Evolutionary conservation across 352 stramenopile species (phyloP).

Genomic region (Globisporangium recalcitrans): DNA sequence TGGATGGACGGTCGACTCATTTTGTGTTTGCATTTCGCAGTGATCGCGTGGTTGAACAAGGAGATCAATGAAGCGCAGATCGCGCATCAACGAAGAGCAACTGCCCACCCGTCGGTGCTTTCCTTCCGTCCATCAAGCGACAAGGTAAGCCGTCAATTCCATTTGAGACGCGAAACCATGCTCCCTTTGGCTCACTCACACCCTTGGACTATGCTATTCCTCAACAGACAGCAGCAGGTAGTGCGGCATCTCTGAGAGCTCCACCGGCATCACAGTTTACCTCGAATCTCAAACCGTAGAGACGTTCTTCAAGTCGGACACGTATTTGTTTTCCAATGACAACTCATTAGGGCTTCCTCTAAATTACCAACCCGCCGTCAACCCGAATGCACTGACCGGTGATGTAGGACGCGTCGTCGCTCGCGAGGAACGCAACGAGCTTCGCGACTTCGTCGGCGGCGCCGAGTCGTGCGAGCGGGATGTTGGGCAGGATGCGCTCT

Average conservation of each 20-base stretch:
- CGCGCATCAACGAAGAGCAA: slow-evolving; percentile 52
- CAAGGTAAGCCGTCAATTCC: slow-evolving; percentile 23
- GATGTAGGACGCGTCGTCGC: slow-evolving; percentile 77
- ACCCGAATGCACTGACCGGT: slow-evolving; percentile 81
- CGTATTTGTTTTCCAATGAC: background rate
- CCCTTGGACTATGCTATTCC: background rate
- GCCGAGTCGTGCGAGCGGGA: slow-evolving; percentile 61
- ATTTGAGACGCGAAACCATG: background rate
- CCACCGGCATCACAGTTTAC: slow-evolving; percentile 8
- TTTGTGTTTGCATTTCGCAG: slow-evolving; percentile 20
- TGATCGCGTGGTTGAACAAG: slow-evolving; percentile 90
- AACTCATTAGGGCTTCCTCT: slow-evolving; percentile 15
- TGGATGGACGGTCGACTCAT: background rate
- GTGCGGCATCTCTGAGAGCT: background rate
- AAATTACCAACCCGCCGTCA: slow-evolving; percentile 75
- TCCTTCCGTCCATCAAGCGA: slow-evolving; percentile 46
- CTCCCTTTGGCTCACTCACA: background rate
- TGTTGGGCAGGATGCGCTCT: slow-evolving; percentile 40
- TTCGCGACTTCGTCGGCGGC: slow-evolving; percentile 66
- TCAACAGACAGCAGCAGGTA: background rate
- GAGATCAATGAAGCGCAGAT: slow-evolving; percentile 89
- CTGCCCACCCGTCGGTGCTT: slow-evolving; percentile 63
- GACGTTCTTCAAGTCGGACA: background rate
- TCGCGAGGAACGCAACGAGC: slow-evolving; percentile 73
- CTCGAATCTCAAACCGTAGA: slow-evolving; percentile 18